Conservation (phyloP, 225 moss, liverwort and hornwort genomes). For the Rhytidiadelphus loreus region DNA sequence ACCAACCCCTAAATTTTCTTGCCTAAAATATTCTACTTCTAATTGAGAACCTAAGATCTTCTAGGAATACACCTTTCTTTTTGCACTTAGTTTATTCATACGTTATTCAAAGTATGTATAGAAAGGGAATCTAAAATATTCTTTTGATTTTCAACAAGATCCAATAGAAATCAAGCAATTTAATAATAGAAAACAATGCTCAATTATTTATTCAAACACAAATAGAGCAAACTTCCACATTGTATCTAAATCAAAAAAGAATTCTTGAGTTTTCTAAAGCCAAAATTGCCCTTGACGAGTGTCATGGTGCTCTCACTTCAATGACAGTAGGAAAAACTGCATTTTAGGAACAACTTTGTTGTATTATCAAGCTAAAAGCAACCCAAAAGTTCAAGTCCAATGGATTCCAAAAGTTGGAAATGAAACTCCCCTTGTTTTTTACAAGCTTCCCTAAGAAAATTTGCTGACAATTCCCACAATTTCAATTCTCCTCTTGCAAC, state of each 20-base stretch:
- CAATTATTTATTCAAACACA: background rate
- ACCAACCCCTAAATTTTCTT: background rate
- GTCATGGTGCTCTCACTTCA: background rate
- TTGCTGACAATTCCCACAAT: background rate
- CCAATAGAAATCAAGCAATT: background rate
- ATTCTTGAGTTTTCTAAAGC: fast-evolving
- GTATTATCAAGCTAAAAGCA: background rate
- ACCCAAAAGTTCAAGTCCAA: too few species aligned
- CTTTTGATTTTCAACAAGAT: fast-evolving
- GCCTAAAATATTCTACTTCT: background rate
- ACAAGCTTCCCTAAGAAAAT: background rate
- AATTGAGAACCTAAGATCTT: background rate
- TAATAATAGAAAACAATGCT: fast-evolving
- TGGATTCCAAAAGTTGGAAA: fast-evolving
- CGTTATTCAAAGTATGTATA: fast-evolving
- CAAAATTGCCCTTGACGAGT: background rate
- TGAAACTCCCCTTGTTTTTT: fast-evolving
- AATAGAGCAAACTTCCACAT: background rate
- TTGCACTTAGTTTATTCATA: background rate
- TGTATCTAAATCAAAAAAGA: fast-evolving
- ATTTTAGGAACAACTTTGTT: background rate
- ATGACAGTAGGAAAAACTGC: too few species aligned
- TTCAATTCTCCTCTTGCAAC: fast-evolving
- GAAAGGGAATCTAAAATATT: fast-evolving
- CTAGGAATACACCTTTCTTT: fast-evolving